Percentiles rank a stretch among this genome's conserved stretches.
phyloP scores from a whole-genome alignment of 2,329 filamentous ascomycete species.

The Colletotrichum orchidophilum region DNA sequence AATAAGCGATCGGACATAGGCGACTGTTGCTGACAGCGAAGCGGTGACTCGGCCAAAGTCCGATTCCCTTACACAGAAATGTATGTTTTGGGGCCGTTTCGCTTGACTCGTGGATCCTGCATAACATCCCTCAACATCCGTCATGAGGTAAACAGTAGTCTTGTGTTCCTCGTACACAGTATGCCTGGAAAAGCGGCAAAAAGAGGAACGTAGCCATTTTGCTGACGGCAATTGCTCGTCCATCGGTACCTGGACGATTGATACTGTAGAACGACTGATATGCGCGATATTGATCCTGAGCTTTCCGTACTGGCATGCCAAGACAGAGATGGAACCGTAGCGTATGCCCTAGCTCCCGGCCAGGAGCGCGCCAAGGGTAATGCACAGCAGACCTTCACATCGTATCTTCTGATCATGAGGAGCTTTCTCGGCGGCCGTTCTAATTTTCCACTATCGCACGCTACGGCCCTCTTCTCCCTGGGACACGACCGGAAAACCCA shows the following conservation, averaged over 20 bases:
- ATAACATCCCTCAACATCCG: slow-evolving; percentile 40
- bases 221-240: not conserved
- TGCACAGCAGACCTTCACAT: slow-evolving; percentile 3
- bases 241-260: not conserved
- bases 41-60: slow-evolving; percentile 33
- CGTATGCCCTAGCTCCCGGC: not conserved
- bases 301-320: slow-evolving; percentile 8
- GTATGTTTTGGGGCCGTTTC: slow-evolving; percentile 35
- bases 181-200: not conserved
- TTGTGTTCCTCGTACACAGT: slow-evolving; percentile 1
- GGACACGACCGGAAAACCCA: slow-evolving; percentile 20
- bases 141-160: not conserved
- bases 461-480: not conserved
- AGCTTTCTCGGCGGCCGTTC: not conserved
- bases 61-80: slow-evolving; percentile 16
- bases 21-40: slow-evolving; percentile 10
- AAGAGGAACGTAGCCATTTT: not conserved
- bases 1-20: slow-evolving; percentile 12
- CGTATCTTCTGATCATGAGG: slow-evolving; percentile 14
- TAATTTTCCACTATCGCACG: not conserved
- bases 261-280: not conserved
- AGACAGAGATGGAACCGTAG: slow-evolving; percentile 25
- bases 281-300: slow-evolving; percentile 16
- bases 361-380: slow-evolving; percentile 9
- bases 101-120: slow-evolving; percentile 49